phyloP scores from a whole-genome alignment of 495 filamentous ascomycete species.

The Xylona heveae region DNA sequence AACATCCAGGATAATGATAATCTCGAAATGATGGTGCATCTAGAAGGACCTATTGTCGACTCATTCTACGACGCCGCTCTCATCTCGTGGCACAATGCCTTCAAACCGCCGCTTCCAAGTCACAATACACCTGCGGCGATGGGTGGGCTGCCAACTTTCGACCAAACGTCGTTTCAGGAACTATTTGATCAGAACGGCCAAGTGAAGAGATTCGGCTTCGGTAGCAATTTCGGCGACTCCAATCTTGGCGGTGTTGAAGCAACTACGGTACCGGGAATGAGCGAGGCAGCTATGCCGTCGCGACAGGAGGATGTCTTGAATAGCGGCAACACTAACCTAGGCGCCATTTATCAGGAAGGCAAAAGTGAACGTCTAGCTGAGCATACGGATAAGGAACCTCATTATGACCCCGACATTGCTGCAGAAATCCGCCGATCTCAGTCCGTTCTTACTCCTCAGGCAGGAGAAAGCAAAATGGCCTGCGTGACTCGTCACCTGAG shows the following conservation, averaged over 20 bases:
- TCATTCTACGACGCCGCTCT: conserved; percentile 50
- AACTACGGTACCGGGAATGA: too few species aligned
- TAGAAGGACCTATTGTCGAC: conserved; percentile 61
- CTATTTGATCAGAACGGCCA: conserved; percentile 9
- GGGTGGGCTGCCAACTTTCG: conserved; percentile 13
- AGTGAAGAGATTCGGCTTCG: conserved; percentile 8
- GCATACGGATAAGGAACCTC: conserved; percentile 32
- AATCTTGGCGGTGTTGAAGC: too few species aligned
- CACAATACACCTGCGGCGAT: conserved; percentile 25
- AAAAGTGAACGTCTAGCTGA: conserved; percentile 21
- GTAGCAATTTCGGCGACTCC: too few species aligned
- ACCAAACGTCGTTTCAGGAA: too few species aligned
- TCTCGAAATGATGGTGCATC: conserved; percentile 56
- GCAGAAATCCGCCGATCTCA: conserved; percentile 39
- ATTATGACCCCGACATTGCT: conserved; percentile 38
- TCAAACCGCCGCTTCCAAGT: conserved; percentile 39
- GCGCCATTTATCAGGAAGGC: conserved; percentile 8
- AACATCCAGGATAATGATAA: conserved; percentile 61
- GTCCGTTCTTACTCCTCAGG: conserved; percentile 22
- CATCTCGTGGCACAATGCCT: conserved; percentile 43
- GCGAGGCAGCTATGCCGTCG: conserved; percentile 3
- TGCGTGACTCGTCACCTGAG: conserved; percentile 40
- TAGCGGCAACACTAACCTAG: conserved; percentile 7
- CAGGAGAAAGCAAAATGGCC: conserved; percentile 27
- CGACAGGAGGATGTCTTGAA: conserved; percentile 6